A percentile compares a stretch with the other conserved stretches of the same genome.
These are phyloP conservation scores for Chaetomium fimeti DNA, from an alignment of 495 filamentous ascomycete genomes.

Conservation along the genomic window DNA sequence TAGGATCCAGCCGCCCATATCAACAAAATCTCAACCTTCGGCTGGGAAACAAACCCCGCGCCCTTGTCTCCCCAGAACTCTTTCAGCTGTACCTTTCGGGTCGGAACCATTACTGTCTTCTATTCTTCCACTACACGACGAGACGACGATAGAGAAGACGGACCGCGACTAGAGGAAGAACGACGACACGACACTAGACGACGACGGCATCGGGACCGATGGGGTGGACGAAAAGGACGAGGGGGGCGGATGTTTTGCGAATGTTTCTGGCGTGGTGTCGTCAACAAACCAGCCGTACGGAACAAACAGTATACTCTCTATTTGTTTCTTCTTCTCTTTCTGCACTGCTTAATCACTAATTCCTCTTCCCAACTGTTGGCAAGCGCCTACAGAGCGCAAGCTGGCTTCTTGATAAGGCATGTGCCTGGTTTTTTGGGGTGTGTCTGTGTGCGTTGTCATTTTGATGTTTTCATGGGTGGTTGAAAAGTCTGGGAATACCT, in stretches of 20 bases:
- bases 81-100: not conserved
- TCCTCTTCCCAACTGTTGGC: not conserved
- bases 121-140: slow-evolving; percentile 13
- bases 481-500: not conserved
- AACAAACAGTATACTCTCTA: not conserved
- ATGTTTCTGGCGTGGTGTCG: not conserved
- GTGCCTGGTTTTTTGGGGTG: not conserved
- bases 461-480: not conserved
- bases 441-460: not conserved
- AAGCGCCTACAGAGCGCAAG: not conserved
- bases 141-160: slow-evolving; percentile 20
- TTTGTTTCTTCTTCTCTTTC: not conserved
- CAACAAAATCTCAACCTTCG: not conserved
- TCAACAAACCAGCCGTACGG: not conserved
- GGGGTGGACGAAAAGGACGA: not conserved
- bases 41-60: not conserved
- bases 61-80: not conserved
- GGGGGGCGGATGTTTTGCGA: not conserved
- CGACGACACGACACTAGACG: slow-evolving; percentile 14
- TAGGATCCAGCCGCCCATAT: not conserved
- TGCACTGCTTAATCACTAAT: slow-evolving; percentile 10
- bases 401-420: not conserved
- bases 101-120: not conserved
- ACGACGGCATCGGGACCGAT: slow-evolving; percentile 10
- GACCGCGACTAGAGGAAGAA: slow-evolving; percentile 12